These are phyloP conservation scores for Beauveria bassiana DNA, from an alignment of 2,329 filamentous ascomycete genomes.

Conservation along the genomic window DNA sequence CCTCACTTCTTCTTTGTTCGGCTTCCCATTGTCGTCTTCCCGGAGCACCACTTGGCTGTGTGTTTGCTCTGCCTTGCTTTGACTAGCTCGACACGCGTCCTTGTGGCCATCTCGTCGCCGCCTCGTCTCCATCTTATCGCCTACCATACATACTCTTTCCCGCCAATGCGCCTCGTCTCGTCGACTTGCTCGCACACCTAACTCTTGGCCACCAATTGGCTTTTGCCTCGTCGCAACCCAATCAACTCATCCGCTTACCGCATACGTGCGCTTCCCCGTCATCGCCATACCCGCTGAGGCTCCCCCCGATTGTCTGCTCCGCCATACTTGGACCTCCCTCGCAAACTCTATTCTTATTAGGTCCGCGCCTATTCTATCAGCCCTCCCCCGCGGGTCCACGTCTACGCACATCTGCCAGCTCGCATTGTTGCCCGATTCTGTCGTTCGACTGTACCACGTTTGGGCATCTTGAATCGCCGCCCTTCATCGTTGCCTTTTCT, in stretches of 20 bases:
- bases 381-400: neutral
- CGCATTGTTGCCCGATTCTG: neutral
- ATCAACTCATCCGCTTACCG: neutral
- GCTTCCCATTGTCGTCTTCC: neutral
- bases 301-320: neutral
- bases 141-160: neutral
- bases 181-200: neutral
- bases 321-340: neutral
- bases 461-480: neutral
- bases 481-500: neutral
- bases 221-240: neutral
- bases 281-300: neutral
- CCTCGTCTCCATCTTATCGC: neutral
- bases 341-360: constrained; percentile 5
- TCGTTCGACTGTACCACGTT: neutral
- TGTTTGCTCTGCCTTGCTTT: constrained; percentile 1
- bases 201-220: neutral
- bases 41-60: constrained; percentile 4
- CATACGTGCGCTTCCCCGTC: neutral
- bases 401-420: neutral
- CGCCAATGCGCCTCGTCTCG: neutral
- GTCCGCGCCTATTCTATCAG: neutral
- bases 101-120: neutral
- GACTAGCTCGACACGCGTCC: neutral
- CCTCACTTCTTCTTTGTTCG: neutral